A percentile compares a stretch with the other conserved stretches of the same genome.
These are phyloP conservation scores for Amyloporia xantha DNA, from an alignment of 768 basidiomycete species.

Conservation along the genomic window DNA sequence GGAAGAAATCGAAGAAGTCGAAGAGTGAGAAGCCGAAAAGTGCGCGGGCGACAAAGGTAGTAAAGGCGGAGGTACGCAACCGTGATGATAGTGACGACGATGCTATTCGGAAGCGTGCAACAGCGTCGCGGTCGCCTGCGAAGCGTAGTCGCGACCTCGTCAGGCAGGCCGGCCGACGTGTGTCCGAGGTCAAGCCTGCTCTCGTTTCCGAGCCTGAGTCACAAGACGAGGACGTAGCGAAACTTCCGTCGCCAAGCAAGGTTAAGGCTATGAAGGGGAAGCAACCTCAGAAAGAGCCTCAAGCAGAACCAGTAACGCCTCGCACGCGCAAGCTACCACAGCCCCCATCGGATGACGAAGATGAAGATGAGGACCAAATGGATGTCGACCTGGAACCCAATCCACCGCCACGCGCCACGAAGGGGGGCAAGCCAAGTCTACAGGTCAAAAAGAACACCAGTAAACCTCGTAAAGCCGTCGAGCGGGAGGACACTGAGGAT, in stretches of 20 bases:
- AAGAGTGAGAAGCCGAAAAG: background rate
- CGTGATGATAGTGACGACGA: background rate
- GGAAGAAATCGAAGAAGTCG: background rate
- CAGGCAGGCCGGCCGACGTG: no score
- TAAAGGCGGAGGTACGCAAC: background rate
- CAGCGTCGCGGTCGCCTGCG: background rate
- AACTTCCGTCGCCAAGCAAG: background rate
- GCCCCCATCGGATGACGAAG: conserved; percentile 10
- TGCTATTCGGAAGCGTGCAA: background rate
- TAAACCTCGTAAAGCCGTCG: background rate
- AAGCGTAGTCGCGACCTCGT: background rate
- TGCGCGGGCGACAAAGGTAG: background rate
- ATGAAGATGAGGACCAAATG: conserved; percentile 6
- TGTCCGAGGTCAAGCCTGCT: background rate
- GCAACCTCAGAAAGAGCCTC: no score
- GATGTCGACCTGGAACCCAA: background rate
- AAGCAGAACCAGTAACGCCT: background rate
- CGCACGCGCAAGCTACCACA: conserved; percentile 7
- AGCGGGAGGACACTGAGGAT: background rate
- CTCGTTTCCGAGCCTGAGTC: background rate
- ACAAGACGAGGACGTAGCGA: background rate
- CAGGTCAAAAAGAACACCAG: background rate
- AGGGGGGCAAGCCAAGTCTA: background rate
- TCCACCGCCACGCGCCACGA: background rate
- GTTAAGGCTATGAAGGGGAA: no score